Conservation (phyloP, 345 rosid species). For the Syzygium aromaticum region DNA sequence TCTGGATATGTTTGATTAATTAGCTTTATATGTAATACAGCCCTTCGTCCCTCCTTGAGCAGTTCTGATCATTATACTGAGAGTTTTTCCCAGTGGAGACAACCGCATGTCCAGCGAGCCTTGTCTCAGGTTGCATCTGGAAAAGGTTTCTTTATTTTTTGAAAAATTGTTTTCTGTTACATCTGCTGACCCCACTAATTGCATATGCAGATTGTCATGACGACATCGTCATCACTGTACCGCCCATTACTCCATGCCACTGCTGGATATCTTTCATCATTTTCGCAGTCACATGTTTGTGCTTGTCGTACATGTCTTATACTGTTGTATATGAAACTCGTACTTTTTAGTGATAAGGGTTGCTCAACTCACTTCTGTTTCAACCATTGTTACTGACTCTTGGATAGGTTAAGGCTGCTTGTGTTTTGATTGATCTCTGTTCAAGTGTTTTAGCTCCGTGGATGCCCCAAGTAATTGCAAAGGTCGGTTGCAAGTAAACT, state of each 20-base stretch:
- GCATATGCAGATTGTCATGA: slow-evolving; percentile 61
- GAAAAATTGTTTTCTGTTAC: background rate
- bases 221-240: slow-evolving; percentile 46
- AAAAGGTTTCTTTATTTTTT: background rate
- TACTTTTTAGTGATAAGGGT: background rate
- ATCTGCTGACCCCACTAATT: slow-evolving; percentile 10
- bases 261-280: slow-evolving; percentile 70
- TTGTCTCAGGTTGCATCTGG: slow-evolving; percentile 45
- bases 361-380: background rate
- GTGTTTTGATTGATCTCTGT: slow-evolving; percentile 71
- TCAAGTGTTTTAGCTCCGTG: slow-evolving; percentile 72
- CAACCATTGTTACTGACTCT: background rate
- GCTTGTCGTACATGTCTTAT: slow-evolving; percentile 3
- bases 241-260: slow-evolving; percentile 63
- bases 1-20: background rate
- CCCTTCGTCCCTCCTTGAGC: slow-evolving; percentile 57
- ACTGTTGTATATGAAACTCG: background rate
- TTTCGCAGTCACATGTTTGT: slow-evolving; percentile 78
- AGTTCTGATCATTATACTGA: slow-evolving; percentile 49
- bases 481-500: slow-evolving; percentile 33
- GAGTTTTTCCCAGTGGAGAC: slow-evolving; percentile 61
- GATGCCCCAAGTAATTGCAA: slow-evolving; percentile 61
- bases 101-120: slow-evolving; percentile 59
- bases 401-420: slow-evolving; percentile 74
- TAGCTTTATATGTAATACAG: slow-evolving; percentile 20